phyloP scores from a whole-genome alignment of 164 flowering plant genomes.

The Brasenia schreberi region DNA sequence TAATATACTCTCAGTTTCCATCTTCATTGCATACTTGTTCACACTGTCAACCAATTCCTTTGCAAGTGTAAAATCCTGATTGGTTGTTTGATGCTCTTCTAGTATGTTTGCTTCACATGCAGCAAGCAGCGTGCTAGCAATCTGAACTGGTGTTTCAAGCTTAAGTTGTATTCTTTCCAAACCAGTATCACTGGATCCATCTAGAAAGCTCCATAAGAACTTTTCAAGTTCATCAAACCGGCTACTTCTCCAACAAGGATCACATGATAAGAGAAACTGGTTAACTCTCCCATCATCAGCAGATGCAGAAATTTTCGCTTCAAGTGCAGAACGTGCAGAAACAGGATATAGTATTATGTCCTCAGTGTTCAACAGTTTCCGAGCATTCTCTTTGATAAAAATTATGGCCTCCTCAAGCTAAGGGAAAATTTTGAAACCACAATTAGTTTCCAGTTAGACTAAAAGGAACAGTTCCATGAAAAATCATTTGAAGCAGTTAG shows the following conservation, averaged over 20 bases:
- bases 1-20: constrained; percentile 64
- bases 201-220: constrained; percentile 73
- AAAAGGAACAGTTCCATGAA: background rate
- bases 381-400: constrained; percentile 61
- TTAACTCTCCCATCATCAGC: constrained; percentile 11
- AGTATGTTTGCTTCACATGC: constrained; percentile 47
- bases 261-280: constrained; percentile 11
- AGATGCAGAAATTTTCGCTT: constrained; percentile 50
- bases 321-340: constrained; percentile 81
- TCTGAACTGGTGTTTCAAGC: constrained; percentile 77
- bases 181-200: constrained; percentile 66
- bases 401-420: constrained; percentile 84
- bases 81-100: constrained; percentile 44
- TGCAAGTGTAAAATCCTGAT: constrained; percentile 45
- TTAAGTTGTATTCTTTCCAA: constrained; percentile 83
- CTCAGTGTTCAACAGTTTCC: constrained; percentile 60
- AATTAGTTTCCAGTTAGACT: background rate
- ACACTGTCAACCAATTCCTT: constrained; percentile 44
- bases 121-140: constrained; percentile 65
- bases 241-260: constrained; percentile 25
- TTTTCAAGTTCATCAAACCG: constrained; percentile 60
- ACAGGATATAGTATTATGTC: constrained; percentile 67
- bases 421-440: background rate
- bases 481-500: background rate
- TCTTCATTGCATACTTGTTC: constrained; percentile 37